These are phyloP conservation scores for Microdochium bolleyi DNA, from an alignment of 2,329 filamentous ascomycete genomes.

Conservation along the genomic window DNA sequence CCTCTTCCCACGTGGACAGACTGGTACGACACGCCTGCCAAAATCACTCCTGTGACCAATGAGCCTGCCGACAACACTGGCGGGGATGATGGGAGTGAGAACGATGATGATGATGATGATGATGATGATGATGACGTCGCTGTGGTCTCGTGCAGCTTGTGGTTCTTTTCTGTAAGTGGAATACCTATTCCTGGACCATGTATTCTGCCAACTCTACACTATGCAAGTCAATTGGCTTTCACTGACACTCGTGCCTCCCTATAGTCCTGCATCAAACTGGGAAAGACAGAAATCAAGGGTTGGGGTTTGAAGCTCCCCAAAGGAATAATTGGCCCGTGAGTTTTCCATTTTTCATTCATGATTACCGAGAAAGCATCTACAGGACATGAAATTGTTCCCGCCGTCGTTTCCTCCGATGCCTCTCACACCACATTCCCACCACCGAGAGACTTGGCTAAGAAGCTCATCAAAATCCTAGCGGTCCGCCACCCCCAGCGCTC, in stretches of 20 bases:
- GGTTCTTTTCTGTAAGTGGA: constrained; percentile 3
- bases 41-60: not conserved
- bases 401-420: too few relatives aligned
- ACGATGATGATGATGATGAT: not conserved
- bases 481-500: not conserved
- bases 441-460: too few relatives aligned
- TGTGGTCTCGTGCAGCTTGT: not conserved
- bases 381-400: too few relatives aligned
- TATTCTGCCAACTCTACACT: too few relatives aligned
- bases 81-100: not conserved
- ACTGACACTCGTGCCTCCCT: too few relatives aligned
- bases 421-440: not conserved
- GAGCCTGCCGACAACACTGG: not conserved
- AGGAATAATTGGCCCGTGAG: not conserved
- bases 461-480: too few relatives aligned
- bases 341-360: not conserved
- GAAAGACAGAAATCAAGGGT: not conserved
- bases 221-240: too few relatives aligned
- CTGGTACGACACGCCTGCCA: not conserved
- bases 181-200: too few relatives aligned
- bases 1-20: not conserved
- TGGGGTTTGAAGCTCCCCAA: not conserved
- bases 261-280: not conserved
- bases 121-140: not conserved
- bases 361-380: not conserved